phyloP scores from a whole-genome alignment of 1,284 basidiomycete genomes.

The Ustilago xerochloae region DNA sequence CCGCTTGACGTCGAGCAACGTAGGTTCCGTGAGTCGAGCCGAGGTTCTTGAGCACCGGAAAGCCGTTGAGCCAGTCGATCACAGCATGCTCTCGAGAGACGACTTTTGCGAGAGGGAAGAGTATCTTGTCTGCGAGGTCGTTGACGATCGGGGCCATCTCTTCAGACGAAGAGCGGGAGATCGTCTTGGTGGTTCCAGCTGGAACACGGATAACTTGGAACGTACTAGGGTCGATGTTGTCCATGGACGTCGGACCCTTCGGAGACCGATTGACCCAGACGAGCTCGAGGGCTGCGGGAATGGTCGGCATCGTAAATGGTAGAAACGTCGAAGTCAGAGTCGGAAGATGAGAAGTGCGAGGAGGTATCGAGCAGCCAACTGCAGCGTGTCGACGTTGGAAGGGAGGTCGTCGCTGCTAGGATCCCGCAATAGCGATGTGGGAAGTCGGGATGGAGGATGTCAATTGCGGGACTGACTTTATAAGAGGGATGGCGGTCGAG shows the following conservation, averaged over 20 bases:
- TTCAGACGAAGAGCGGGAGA: conserved; percentile 14
- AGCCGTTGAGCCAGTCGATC: conserved; percentile 26
- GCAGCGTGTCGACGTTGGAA: too few relatives aligned
- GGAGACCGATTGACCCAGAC: conserved; percentile 37
- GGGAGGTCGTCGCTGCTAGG: too few relatives aligned
- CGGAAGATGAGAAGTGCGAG: neutral
- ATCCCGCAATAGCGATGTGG: neutral
- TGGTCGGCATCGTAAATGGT: neutral
- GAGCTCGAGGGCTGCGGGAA: conserved; percentile 12
- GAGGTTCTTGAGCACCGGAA: conserved; percentile 15
- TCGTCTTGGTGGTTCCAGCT: conserved; percentile 1
- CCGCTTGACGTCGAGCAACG: conserved; percentile 6
- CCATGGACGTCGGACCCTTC: conserved; percentile 6
- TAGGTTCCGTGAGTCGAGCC: conserved; percentile 48
- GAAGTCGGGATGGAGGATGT: neutral
- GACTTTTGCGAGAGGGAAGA: conserved; percentile 31
- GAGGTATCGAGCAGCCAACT: neutral
- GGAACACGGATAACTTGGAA: conserved; percentile 13
- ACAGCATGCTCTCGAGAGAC: conserved; percentile 40
- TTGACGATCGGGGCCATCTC: conserved; percentile 14
- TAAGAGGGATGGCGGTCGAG: neutral
- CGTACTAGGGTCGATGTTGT: neutral
- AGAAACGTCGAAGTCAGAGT: neutral
- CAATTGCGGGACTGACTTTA: neutral
- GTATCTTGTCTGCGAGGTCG: conserved; percentile 18